Conservation (phyloP, 371 early-diverging fungal genomes). For the Phascolomyces articulosus region DNA sequence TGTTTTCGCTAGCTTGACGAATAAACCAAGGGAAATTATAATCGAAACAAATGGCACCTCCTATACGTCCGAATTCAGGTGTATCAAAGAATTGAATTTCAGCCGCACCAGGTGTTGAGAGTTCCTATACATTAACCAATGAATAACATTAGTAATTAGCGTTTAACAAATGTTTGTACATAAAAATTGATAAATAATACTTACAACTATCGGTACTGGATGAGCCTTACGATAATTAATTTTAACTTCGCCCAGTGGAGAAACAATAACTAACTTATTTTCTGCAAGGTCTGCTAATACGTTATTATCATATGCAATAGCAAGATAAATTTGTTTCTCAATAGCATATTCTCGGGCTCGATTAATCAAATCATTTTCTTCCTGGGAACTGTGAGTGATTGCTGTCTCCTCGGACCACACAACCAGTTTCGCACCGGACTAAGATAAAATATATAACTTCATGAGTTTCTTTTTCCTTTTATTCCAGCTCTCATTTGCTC, state of each 20-base stretch:
- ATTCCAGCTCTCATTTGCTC: too few species aligned
- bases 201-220: constrained; percentile 54
- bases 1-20: constrained; percentile 48
- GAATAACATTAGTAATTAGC: too few species aligned
- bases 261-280: constrained; percentile 52
- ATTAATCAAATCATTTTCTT: constrained; percentile 25
- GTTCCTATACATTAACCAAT: constrained; percentile 39
- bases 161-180: too few species aligned
- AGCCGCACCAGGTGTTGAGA: constrained; percentile 39
- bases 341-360: constrained; percentile 33
- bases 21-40: constrained; percentile 55
- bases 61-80: constrained; percentile 53
- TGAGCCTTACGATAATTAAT: constrained; percentile 58
- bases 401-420: constrained; percentile 52
- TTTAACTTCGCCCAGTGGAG: constrained; percentile 42
- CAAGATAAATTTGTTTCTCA: constrained; percentile 41
- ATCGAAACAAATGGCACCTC: constrained; percentile 61
- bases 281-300: constrained; percentile 11
- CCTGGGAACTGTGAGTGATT: constrained; percentile 17
- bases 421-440: constrained; percentile 47
- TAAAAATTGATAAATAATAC: too few species aligned
- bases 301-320: constrained; percentile 35
- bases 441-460: background rate
- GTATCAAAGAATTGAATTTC: constrained; percentile 49
- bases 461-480: background rate